These are phyloP conservation scores for Articulospora tetracladia DNA, from an alignment of 495 filamentous ascomycete genomes.

Conservation along the genomic window DNA sequence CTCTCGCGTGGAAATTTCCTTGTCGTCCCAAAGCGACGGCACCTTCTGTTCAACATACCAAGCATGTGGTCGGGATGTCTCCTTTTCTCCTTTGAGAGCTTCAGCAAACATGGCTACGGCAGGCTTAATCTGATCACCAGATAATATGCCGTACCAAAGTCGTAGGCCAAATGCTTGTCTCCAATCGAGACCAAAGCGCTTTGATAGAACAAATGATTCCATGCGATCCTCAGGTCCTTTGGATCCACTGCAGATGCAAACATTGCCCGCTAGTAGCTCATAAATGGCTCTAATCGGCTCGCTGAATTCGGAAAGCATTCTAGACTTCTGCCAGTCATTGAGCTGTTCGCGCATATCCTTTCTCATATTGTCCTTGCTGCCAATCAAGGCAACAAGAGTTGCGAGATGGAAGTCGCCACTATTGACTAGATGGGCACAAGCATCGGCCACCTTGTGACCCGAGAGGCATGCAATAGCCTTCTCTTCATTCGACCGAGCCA, in stretches of 20 bases:
- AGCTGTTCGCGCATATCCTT: conserved; percentile 74
- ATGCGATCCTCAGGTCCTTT: conserved; percentile 72
- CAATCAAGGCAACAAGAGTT: conserved; percentile 76
- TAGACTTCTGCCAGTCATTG: conserved; percentile 74
- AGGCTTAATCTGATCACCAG: conserved; percentile 60
- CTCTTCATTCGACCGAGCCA: conserved; percentile 63
- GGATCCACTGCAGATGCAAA: conserved; percentile 73
- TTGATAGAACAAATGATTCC: conserved; percentile 70
- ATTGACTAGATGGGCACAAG: conserved; percentile 71
- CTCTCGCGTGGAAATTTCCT: conserved; percentile 52
- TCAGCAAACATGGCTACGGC: conserved; percentile 66
- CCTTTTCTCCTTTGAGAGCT: conserved; percentile 60
- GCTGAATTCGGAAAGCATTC: conserved; percentile 80
- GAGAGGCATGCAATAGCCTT: conserved; percentile 78
- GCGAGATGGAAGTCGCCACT: conserved; percentile 76
- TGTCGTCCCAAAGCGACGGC: conserved; percentile 42
- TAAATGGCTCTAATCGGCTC: conserved; percentile 84
- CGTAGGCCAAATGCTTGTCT: conserved; percentile 86
- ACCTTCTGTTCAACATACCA: conserved; percentile 52
- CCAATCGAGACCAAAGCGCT: conserved; percentile 85
- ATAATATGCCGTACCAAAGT: conserved; percentile 74
- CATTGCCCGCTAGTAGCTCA: conserved; percentile 82
- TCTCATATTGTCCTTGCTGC: conserved; percentile 57
- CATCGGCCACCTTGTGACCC: conserved; percentile 70
- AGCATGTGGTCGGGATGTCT: conserved; percentile 56